A percentile compares a stretch with the other conserved stretches of the same genome.
phyloP scores from a whole-genome alignment of 768 basidiomycete species.

The Tricholoma saponaceum region DNA sequence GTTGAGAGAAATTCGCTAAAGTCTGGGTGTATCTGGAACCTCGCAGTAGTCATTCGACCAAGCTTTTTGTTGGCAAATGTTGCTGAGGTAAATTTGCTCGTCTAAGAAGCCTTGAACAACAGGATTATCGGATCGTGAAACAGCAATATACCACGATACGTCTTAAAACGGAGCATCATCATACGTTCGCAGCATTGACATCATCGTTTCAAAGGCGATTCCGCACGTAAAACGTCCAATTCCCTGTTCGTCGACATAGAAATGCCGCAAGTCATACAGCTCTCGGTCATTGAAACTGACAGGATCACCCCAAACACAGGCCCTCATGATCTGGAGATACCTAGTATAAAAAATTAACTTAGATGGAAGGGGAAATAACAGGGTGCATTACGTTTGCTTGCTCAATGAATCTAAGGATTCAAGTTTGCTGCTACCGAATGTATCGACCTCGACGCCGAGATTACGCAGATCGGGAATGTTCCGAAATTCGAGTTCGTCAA shows the following conservation, averaged over 20 bases:
- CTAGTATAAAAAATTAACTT: constrained; percentile 7
- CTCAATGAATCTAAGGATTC: constrained; percentile 1
- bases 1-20: constrained; percentile 5
- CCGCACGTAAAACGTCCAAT: constrained; percentile 12
- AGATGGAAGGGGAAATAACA: constrained; percentile 6
- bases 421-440: constrained; percentile 7
- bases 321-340: constrained; percentile 12
- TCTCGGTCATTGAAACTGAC: constrained; percentile 6
- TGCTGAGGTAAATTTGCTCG: constrained; percentile 4
- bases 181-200: constrained; percentile 5
- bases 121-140: constrained; percentile 8
- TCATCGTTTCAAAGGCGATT: constrained; percentile 10
- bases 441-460: constrained; percentile 4
- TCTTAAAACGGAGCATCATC: constrained; percentile 1
- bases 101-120: constrained; percentile 11
- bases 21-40: constrained; percentile 5
- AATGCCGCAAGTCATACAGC: constrained; percentile 12
- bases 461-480: constrained; percentile 3
- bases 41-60: constrained; percentile 9
- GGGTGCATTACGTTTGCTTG: constrained; percentile 9
- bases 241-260: constrained; percentile 10
- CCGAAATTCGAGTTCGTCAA: constrained; percentile 7
- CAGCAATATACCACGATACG: constrained; percentile 7
- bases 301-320: constrained; percentile 7
- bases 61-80: constrained; percentile 5